Percentiles rank a stretch among this genome's conserved stretches.
These are phyloP conservation scores for Trypanosoma caninum DNA, from an alignment of 208 protist species.

Conservation along the genomic window DNA sequence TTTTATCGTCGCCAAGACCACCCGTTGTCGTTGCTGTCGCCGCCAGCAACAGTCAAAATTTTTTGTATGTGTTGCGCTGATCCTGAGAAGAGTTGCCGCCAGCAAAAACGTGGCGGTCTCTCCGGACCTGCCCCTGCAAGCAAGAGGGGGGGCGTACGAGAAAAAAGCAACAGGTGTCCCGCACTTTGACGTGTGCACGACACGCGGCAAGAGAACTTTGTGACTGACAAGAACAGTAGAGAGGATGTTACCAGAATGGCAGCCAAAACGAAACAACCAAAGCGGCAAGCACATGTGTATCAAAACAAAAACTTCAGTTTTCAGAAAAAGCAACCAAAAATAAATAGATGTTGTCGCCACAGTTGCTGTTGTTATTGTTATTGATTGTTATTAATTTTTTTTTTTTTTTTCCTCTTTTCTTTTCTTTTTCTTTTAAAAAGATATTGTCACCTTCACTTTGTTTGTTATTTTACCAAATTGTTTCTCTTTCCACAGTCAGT, in stretches of 20 bases:
- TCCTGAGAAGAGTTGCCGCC: not conserved
- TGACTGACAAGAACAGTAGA: not conserved
- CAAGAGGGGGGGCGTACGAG: constrained; percentile 8
- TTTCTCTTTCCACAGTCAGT: not conserved
- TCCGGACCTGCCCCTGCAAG: not conserved
- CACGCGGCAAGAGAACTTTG: not conserved
- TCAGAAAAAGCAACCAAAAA: not conserved
- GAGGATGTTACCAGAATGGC: not conserved
- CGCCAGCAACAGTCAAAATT: not conserved
- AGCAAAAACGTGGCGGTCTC: not conserved
- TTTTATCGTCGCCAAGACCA: not conserved
- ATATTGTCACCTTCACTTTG: not conserved
- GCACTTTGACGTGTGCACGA: not conserved
- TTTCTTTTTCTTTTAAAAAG: constrained; percentile 1
- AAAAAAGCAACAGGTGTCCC: not conserved
- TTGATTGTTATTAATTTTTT: constrained; percentile 1
- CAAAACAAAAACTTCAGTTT: no score
- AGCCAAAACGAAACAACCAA: not conserved
- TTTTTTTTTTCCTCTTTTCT: constrained; percentile 1
- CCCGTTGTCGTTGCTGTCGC: not conserved
- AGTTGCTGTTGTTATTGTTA: not conserved
- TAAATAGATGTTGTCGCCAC: not conserved
- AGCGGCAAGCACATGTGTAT: not conserved
- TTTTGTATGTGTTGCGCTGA: not conserved
- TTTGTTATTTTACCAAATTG: constrained; percentile 2